A percentile compares a stretch with the other conserved stretches of the same genome.
Conservation (phyloP, 805 yeast species). For the Sugiyamaella marilandica region DNA sequence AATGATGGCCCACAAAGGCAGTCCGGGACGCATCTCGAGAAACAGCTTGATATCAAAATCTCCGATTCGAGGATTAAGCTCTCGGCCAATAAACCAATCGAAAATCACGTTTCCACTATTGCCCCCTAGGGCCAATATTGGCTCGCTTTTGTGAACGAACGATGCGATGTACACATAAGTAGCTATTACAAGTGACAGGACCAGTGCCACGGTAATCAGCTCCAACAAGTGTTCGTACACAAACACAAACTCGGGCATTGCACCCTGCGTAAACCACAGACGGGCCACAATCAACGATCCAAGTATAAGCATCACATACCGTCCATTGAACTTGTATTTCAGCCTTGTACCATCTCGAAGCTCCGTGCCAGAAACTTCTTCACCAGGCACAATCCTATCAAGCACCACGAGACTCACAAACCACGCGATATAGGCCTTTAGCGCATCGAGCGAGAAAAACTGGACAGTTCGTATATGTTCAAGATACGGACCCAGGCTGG, state of each 20-base stretch:
- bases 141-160: slow-evolving; percentile 50
- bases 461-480: slow-evolving; percentile 14
- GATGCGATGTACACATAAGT: slow-evolving; percentile 61
- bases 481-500: slow-evolving; percentile 18
- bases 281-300: slow-evolving; percentile 46
- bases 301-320: slow-evolving; percentile 44
- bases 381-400: slow-evolving; percentile 67
- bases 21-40: slow-evolving; percentile 92
- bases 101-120: slow-evolving; percentile 70
- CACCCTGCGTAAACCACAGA: slow-evolving; percentile 45
- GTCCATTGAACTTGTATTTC: slow-evolving; percentile 78
- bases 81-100: slow-evolving; percentile 97
- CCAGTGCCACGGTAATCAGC: slow-evolving; percentile 56
- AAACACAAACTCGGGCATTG: slow-evolving; percentile 74
- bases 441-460: slow-evolving; percentile 36
- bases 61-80: slow-evolving; percentile 86
- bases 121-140: slow-evolving; percentile 80
- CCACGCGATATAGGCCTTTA: slow-evolving; percentile 72
- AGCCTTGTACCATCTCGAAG: slow-evolving; percentile 73
- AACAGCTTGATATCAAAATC: slow-evolving; percentile 82
- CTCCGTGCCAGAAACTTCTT: slow-evolving; percentile 54
- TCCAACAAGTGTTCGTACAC: slow-evolving; percentile 64
- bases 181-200: slow-evolving; percentile 62
- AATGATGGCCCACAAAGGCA: slow-evolving; percentile 77
- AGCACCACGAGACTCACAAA: slow-evolving; percentile 57